Evolutionary conservation across 2,329 filamentous ascomycete genomes (phyloP), one percentile per base, ranked within the genome.

Genomic region (Cladobotryum mycophilum): DNA sequence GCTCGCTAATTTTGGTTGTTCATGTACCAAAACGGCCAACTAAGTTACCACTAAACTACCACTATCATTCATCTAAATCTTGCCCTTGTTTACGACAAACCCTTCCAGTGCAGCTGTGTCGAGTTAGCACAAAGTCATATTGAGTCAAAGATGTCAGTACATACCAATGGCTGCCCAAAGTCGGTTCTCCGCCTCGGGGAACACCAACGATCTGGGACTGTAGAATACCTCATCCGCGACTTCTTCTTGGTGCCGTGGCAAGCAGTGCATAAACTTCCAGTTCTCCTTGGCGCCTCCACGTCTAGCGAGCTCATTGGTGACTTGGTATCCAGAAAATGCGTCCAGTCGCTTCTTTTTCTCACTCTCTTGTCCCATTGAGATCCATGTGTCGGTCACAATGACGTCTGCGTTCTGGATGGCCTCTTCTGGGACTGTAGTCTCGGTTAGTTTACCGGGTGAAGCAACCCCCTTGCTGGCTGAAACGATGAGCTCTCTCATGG

Each of bases 221-320:
- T 97, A 96, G 65, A 99, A 97, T 2, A 99, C 91, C 64, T 93
- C 90, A 63, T 99, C 92, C 52, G 80, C 83, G 34, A 99, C 93
- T 72, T 99, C 93, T 68, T 99, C 92, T 0, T 81, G 81, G 65
- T 99, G 91, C 55, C 93, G 81, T 13, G 93, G 93, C 53, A 99
- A 71, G 67, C 93, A 99, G 74, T 99, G 93, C 93, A 99, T 96
- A 68, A 99, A 99, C 70, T 89, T 90, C 93, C 93, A 99, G 56
- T 80, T 80, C 13, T 86, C 76, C 67, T 93, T 95, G 40, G 93
- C 93, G 17, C 89, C 91, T 41, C 90, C 91, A 45, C 84, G 79
- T 69, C 85, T 80, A 2, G 90, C 92, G 58, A 99, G 75, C 41
- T 93, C 88, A 44, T 84, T 80, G 3, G 92, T 96, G 63, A 99